Evolutionary conservation across 257 asterid species (phyloP).

Genomic region (Nicotiana tomentosiformis): DNA sequence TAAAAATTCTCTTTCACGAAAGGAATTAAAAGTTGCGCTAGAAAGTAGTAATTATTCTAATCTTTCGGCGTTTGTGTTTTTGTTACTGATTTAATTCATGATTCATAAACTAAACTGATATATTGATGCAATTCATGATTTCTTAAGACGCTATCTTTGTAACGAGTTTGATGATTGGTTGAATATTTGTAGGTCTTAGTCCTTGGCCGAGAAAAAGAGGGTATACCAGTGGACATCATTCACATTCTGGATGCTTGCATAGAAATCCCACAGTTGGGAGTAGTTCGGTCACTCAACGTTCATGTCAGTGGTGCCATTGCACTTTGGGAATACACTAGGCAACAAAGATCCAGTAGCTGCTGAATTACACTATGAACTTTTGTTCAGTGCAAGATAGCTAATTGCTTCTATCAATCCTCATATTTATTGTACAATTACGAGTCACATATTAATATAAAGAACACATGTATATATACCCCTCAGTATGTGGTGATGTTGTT

Average conservation of each 20-base stretch:
- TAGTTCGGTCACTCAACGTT: conserved; percentile 89
- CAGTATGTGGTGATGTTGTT: neutral
- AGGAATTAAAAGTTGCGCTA: neutral
- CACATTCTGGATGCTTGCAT: conserved; percentile 86
- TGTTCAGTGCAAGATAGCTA: neutral
- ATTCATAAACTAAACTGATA: neutral
- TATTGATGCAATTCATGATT: conserved; percentile 4
- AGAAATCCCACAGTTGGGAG: conserved; percentile 91
- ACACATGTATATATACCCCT: neutral
- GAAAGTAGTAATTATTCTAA: neutral
- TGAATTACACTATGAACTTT: neutral
- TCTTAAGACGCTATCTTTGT: neutral
- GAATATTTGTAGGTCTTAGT: conserved; percentile 47
- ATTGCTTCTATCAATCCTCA: neutral
- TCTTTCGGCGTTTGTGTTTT: neutral
- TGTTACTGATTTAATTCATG: neutral
- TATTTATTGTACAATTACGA: neutral
- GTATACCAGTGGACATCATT: conserved; percentile 89
- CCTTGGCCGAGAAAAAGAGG: conserved; percentile 94
- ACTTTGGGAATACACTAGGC: conserved; percentile 95
- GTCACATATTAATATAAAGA: neutral
- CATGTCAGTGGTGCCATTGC: conserved; percentile 98
- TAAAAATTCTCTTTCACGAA: neutral
- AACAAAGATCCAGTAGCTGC: conserved; percentile 39
- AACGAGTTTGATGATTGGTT: neutral